phyloP scores from a whole-genome alignment of 2,329 filamentous ascomycete species.

The Diaporthe aspalathi region DNA sequence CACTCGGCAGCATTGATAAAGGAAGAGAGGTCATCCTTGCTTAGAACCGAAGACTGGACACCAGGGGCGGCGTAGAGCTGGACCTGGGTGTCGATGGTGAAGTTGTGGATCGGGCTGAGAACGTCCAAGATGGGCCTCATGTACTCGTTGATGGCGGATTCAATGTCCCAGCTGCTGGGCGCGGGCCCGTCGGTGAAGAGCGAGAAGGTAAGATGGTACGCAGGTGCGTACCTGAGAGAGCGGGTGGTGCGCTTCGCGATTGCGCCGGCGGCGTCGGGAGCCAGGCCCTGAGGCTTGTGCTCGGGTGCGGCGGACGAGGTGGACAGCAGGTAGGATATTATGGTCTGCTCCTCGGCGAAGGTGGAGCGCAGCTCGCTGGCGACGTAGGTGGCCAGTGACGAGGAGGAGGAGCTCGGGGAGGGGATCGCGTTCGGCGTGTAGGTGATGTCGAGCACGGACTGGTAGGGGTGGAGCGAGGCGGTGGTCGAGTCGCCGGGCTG shows the following conservation, averaged over 20 bases:
- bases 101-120: constrained; percentile 87
- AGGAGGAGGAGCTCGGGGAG: constrained; percentile 75
- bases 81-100: constrained; percentile 95
- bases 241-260: constrained; percentile 80
- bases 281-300: constrained; percentile 57
- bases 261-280: constrained; percentile 64
- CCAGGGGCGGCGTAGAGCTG: constrained; percentile 87
- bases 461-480: constrained; percentile 75
- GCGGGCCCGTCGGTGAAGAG: constrained; percentile 83
- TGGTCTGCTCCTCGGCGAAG: constrained; percentile 89
- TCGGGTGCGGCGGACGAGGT: constrained; percentile 59
- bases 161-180: constrained; percentile 93
- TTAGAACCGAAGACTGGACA: constrained; percentile 73
- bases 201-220: constrained; percentile 96
- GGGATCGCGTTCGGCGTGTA: constrained; percentile 79
- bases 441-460: constrained; percentile 78
- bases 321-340: constrained; percentile 80
- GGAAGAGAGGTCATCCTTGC: constrained; percentile 87
- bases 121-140: constrained; percentile 84
- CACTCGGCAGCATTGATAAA: constrained; percentile 99
- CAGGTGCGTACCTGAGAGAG: constrained; percentile 90
- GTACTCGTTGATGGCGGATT: constrained; percentile 82
- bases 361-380: constrained; percentile 80
- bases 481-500: constrained; percentile 70
- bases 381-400: constrained; percentile 79